Conservation (phyloP, 768 basidiomycete species). For the Rubroboletus satanas region DNA sequence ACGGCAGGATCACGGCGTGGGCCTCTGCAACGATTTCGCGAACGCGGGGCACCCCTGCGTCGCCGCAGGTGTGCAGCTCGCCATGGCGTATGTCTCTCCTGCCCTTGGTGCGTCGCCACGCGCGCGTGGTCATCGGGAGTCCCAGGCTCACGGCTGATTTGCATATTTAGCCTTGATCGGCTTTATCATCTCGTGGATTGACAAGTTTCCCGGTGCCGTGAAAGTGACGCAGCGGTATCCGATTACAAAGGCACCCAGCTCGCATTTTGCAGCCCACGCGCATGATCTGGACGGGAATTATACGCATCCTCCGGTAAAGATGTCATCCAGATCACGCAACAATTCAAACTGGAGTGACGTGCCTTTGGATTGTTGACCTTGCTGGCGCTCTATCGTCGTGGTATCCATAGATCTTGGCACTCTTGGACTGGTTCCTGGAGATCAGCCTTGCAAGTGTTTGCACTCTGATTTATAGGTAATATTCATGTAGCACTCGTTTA, state of each 20-base stretch:
- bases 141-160: not conserved
- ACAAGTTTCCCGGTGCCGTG: slow-evolving; percentile 27
- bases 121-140: not conserved
- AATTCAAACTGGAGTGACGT: slow-evolving; percentile 25
- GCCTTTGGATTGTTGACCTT: slow-evolving; percentile 11
- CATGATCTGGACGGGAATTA: slow-evolving; percentile 23
- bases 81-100: slow-evolving; percentile 29
- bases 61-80: slow-evolving; percentile 22
- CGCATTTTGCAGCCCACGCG: slow-evolving; percentile 19
- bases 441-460: not conserved
- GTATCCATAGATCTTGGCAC: not conserved
- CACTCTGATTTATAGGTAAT: not conserved
- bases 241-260: slow-evolving; percentile 32
- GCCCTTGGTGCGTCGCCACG: slow-evolving; percentile 23
- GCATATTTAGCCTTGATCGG: slow-evolving; percentile 18
- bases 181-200: slow-evolving; percentile 23
- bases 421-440: slow-evolving; percentile 17
- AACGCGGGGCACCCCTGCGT: slow-evolving; percentile 18
- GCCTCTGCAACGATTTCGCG: slow-evolving; percentile 32
- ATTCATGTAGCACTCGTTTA: slow-evolving; percentile 9
- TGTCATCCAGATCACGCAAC: slow-evolving; percentile 5
- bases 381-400: not conserved
- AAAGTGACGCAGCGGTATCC: slow-evolving; percentile 24
- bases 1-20: slow-evolving; percentile 11
- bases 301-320: slow-evolving; percentile 10